phyloP scores from a whole-genome alignment of 495 filamentous ascomycete species.

The Rhypophila decipiens region DNA sequence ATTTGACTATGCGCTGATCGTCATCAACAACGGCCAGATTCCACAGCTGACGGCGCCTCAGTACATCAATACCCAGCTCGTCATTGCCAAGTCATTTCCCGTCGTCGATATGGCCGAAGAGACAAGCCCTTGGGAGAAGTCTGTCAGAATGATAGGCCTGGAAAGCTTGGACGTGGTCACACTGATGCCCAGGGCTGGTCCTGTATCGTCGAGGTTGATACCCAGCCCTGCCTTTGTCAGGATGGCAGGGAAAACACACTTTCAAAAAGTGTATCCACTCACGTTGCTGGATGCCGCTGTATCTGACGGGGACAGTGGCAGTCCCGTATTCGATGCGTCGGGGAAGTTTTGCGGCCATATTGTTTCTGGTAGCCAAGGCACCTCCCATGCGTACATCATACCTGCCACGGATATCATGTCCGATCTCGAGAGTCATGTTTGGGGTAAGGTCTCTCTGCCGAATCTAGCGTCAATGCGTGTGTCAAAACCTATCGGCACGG shows the following conservation, averaged over 20 bases:
- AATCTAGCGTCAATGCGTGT: not conserved
- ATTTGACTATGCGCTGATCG: not conserved
- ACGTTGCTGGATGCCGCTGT: not conserved
- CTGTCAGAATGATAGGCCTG: not conserved
- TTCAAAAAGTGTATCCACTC: not conserved
- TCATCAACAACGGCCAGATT: not conserved
- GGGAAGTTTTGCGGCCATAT: not conserved
- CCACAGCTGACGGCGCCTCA: not conserved
- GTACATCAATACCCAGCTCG: not conserved
- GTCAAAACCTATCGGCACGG: not conserved
- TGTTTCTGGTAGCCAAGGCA: not conserved
- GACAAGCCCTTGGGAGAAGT: not conserved
- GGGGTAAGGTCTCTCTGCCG: not conserved
- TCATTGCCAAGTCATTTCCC: not conserved
- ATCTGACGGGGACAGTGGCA: not conserved
- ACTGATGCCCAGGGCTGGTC: not conserved
- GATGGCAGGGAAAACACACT: not conserved
- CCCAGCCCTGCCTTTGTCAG: not conserved
- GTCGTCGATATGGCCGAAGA: not conserved
- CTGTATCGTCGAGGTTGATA: not conserved
- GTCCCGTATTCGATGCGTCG: not conserved
- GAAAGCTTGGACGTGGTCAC: not conserved
- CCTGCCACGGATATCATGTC: not conserved
- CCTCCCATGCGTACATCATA: not conserved
- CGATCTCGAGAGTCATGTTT: not conserved